Percentiles rank a stretch among this genome's conserved stretches.
Conservation (phyloP, 768 basidiomycete genomes). For the Pleurotus salmoneostramineus region DNA sequence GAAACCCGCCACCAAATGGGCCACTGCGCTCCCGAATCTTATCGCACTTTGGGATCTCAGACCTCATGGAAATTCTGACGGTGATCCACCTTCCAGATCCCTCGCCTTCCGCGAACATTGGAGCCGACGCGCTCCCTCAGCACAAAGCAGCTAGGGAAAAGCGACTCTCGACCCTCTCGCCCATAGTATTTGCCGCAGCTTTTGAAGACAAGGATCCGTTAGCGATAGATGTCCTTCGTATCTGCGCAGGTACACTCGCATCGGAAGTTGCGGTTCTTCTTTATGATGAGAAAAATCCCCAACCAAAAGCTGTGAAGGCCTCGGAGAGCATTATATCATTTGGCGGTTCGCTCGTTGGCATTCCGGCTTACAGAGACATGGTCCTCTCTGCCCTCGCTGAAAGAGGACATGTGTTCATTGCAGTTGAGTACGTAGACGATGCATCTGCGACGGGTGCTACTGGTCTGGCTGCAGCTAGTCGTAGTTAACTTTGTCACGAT, state of each 20-base stretch:
- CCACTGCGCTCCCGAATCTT: constrained; percentile 46
- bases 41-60: constrained; percentile 48
- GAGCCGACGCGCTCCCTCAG: constrained; percentile 21
- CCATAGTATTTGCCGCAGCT: constrained; percentile 75
- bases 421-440: constrained; percentile 67
- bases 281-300: constrained; percentile 22
- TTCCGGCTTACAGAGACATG: constrained; percentile 54
- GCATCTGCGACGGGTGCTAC: constrained; percentile 62
- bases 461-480: constrained; percentile 40
- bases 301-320: constrained; percentile 40
- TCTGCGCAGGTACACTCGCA: constrained; percentile 51
- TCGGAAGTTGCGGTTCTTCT: constrained; percentile 55
- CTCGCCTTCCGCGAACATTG: constrained; percentile 14
- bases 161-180: constrained; percentile 68
- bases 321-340: constrained; percentile 63
- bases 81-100: constrained; percentile 65
- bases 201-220: constrained; percentile 66
- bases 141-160: constrained; percentile 54
- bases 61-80: constrained; percentile 61
- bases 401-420: constrained; percentile 59
- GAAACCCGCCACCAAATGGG: constrained; percentile 24
- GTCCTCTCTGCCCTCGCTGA: constrained; percentile 51
- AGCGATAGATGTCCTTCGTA: constrained; percentile 54
- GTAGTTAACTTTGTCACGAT: not conserved
- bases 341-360: constrained; percentile 73